Conservation (phyloP, 768 basidiomycete species). For the Dentipellis sp. region DNA sequence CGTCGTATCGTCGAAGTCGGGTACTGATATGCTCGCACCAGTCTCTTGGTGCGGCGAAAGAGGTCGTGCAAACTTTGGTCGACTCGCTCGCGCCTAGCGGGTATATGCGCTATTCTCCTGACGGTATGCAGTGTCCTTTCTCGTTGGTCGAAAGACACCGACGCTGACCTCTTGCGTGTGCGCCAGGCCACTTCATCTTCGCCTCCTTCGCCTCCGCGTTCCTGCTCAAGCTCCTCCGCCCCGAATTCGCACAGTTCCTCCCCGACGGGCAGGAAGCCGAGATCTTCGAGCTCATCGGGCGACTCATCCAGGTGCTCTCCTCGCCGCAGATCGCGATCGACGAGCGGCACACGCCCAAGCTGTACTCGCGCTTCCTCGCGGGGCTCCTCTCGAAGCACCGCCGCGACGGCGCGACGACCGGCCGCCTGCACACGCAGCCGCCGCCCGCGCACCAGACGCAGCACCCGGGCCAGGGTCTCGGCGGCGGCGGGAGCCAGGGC, state of each 20-base stretch:
- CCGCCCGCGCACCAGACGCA: conserved; percentile 8
- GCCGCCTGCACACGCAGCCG: conserved; percentile 5
- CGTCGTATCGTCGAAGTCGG: neutral
- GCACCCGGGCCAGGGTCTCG: neutral
- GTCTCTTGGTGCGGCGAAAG: conserved; percentile 12
- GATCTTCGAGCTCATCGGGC: conserved; percentile 55
- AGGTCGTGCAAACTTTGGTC: conserved; percentile 8
- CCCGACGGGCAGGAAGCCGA: conserved; percentile 47
- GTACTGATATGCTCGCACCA: conserved; percentile 2
- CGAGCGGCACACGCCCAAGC: conserved; percentile 70
- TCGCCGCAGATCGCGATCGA: conserved; percentile 70
- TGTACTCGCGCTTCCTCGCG: conserved; percentile 73
- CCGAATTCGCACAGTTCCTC: conserved; percentile 58
- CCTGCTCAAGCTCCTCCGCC: conserved; percentile 78
- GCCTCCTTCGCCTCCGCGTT: conserved; percentile 56
- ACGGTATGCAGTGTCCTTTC: conserved; percentile 8
- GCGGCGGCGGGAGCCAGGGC: neutral
- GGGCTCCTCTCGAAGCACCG: conserved; percentile 51
- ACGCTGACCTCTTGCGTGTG: neutral
- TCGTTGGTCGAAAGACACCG: neutral
- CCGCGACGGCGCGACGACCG: conserved; percentile 13
- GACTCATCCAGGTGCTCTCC: conserved; percentile 56
- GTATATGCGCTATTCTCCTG: conserved; percentile 21
- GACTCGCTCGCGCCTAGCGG: conserved; percentile 13
- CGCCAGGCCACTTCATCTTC: conserved; percentile 16